These are phyloP conservation scores for Hypomontagnella submonticulosa DNA, from an alignment of 495 filamentous ascomycete genomes.

Conservation along the genomic window DNA sequence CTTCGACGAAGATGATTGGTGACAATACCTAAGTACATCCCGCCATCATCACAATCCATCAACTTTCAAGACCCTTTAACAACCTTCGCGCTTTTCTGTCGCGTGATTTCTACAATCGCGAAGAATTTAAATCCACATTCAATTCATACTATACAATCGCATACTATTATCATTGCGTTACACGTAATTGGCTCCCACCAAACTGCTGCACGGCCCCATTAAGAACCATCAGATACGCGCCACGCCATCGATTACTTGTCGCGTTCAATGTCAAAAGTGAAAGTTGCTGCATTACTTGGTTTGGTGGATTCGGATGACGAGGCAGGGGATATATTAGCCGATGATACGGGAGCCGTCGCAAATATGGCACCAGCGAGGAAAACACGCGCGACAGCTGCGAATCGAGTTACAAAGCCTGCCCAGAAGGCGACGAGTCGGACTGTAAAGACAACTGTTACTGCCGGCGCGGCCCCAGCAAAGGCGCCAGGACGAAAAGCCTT, in stretches of 20 bases:
- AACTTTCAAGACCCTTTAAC: slow-evolving; percentile 13
- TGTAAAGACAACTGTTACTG: slow-evolving; percentile 43
- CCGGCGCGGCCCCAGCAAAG: slow-evolving; percentile 47
- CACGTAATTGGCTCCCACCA: slow-evolving; percentile 20
- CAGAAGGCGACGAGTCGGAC: slow-evolving; percentile 46
- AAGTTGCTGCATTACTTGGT: slow-evolving; percentile 65
- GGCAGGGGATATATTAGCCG: slow-evolving; percentile 57
- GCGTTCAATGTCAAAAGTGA: slow-evolving; percentile 50
- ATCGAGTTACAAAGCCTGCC: slow-evolving; percentile 52
- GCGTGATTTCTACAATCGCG: slow-evolving; percentile 21
- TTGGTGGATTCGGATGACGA: slow-evolving; percentile 77
- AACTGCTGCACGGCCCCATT: slow-evolving; percentile 1
- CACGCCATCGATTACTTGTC: slow-evolving; percentile 16
- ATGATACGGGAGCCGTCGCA: slow-evolving; percentile 48
- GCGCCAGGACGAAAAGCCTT: slow-evolving; percentile 57
- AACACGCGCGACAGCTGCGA: slow-evolving; percentile 49
- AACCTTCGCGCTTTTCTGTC: slow-evolving; percentile 21
- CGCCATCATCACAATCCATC: slow-evolving; percentile 22
- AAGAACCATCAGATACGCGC: slow-evolving; percentile 17
- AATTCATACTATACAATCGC: slow-evolving; percentile 25
- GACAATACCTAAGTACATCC: slow-evolving; percentile 33
- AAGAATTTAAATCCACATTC: background rate
- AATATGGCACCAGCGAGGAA: slow-evolving; percentile 61
- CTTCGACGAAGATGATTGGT: slow-evolving; percentile 26
- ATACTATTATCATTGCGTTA: slow-evolving; percentile 14